Percentiles rank a stretch among this genome's conserved stretches.
Conservation (phyloP, 2,329 filamentous ascomycete species). For the Ophiosphaerella narmari region DNA sequence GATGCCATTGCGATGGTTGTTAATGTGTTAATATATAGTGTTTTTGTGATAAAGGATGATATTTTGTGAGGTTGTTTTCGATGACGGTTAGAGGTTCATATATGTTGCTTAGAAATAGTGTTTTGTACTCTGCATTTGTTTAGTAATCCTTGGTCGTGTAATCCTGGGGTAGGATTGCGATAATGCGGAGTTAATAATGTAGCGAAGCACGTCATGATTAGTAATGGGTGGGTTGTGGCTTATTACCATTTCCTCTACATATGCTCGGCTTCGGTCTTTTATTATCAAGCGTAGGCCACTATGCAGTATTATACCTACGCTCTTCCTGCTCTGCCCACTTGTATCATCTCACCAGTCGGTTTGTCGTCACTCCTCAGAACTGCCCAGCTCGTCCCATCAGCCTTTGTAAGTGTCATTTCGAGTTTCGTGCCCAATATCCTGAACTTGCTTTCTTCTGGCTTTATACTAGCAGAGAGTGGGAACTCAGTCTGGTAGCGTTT, state of each 20-base stretch:
- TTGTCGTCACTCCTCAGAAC: slow-evolving; percentile 80
- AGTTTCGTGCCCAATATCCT: slow-evolving; percentile 89
- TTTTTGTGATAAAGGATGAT: neutral
- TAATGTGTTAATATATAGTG: neutral
- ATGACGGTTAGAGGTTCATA: neutral
- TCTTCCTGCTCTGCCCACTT: slow-evolving; percentile 75
- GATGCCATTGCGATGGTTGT: slow-evolving; percentile 39
- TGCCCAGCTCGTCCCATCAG: slow-evolving; percentile 80
- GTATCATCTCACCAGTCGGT: slow-evolving; percentile 78
- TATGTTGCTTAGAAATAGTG: neutral
- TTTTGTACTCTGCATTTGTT: slow-evolving; percentile 11
- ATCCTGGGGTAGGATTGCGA: slow-evolving; percentile 24
- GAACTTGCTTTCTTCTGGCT: slow-evolving; percentile 73
- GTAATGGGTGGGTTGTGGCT: slow-evolving; percentile 10
- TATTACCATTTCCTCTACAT: no score
- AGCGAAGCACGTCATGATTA: slow-evolving; percentile 32
- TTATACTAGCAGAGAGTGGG: slow-evolving; percentile 76
- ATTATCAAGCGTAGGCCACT: slow-evolving; percentile 1
- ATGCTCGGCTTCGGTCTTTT: slow-evolving; percentile 7
- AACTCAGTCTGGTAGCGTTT: slow-evolving; percentile 80
- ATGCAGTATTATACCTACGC: slow-evolving; percentile 18
- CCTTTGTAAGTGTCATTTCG: slow-evolving; percentile 75
- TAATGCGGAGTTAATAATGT: slow-evolving; percentile 23
- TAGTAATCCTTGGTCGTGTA: slow-evolving; percentile 30
- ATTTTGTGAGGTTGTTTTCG: neutral